A percentile compares a stretch with the other conserved stretches of the same genome.
Conservation (phyloP, 495 filamentous ascomycete species). For the Podospora comata region DNA sequence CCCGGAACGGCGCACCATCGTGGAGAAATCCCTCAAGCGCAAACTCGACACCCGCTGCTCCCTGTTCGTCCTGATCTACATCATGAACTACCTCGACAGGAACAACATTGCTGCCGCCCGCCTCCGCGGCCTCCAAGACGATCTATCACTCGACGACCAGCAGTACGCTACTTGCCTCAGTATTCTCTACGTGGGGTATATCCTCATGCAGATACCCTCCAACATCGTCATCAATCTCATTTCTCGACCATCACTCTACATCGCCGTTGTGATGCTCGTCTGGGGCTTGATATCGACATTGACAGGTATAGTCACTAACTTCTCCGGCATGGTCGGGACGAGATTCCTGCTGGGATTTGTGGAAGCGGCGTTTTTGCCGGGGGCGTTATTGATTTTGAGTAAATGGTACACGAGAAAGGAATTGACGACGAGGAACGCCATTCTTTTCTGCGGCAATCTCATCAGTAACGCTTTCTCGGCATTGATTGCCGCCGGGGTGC, state of each 20-base stretch:
- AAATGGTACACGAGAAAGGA: conserved; percentile 58
- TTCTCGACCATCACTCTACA: conserved; percentile 40
- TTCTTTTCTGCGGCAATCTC: conserved; percentile 59
- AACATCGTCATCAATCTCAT: conserved; percentile 43
- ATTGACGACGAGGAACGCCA: conserved; percentile 51
- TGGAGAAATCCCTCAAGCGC: conserved; percentile 42
- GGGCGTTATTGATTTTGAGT: conserved; percentile 47
- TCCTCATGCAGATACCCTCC: conserved; percentile 50
- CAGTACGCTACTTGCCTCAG: conserved; percentile 42
- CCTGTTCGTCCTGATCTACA: conserved; percentile 56
- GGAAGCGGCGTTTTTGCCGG: conserved; percentile 47
- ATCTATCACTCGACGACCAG: conserved; percentile 38
- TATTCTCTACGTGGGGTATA: conserved; percentile 52
- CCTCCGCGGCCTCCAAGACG: conserved; percentile 45
- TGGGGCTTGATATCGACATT: conserved; percentile 69
- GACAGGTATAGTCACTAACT: conserved; percentile 57
- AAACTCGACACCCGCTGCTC: conserved; percentile 44
- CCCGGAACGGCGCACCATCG: conserved; percentile 32
- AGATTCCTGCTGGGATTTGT: conserved; percentile 68
- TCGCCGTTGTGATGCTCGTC: conserved; percentile 56
- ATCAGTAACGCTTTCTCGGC: conserved; percentile 61
- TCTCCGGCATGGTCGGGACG: conserved; percentile 57
- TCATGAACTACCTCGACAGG: conserved; percentile 76
- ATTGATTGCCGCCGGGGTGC: conserved; percentile 56
- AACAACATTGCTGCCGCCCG: conserved; percentile 51